Percentiles rank a stretch among this genome's conserved stretches.
These are phyloP conservation scores for Clitopilus passeckerianus DNA, from an alignment of 768 basidiomycete genomes.

Conservation along the genomic window DNA sequence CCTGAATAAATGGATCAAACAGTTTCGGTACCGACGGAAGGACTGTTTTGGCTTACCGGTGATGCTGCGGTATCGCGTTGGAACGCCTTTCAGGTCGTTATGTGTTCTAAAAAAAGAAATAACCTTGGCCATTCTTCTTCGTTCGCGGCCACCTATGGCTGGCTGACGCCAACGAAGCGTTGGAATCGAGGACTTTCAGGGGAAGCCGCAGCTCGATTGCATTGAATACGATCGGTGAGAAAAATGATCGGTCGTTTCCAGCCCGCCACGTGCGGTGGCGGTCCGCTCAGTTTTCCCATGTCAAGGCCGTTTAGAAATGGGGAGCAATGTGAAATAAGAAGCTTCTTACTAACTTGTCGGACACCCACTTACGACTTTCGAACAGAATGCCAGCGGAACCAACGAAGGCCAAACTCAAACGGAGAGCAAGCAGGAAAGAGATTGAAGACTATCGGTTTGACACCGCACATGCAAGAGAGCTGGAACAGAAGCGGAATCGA, in stretches of 20 bases:
- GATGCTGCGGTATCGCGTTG: neutral
- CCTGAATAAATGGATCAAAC: neutral
- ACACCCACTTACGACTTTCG: neutral
- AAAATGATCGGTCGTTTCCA: neutral
- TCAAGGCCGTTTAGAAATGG: neutral
- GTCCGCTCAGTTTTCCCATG: slow-evolving; percentile 1
- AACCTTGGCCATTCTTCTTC: neutral
- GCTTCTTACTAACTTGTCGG: neutral
- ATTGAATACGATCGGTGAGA: neutral
- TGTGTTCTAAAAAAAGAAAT: neutral
- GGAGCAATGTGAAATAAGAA: neutral
- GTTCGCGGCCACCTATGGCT: no score
- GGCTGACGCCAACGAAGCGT: neutral
- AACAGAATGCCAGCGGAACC: slow-evolving; percentile 51
- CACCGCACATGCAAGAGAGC: slow-evolving; percentile 53
- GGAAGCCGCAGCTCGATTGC: neutral
- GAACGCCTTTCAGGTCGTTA: neutral
- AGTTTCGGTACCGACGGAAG: neutral
- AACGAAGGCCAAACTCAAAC: slow-evolving; percentile 44
- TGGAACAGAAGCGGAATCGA: slow-evolving; percentile 69
- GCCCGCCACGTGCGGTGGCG: neutral
- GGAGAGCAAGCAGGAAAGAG: slow-evolving; percentile 44
- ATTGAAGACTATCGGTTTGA: slow-evolving; percentile 46
- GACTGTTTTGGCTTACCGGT: neutral
- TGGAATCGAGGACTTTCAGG: neutral